Percentiles rank a stretch among this genome's conserved stretches.
Evolutionary conservation across 176 grass and related monocot genomes (phyloP).

Genomic region (Typha latifolia): DNA sequence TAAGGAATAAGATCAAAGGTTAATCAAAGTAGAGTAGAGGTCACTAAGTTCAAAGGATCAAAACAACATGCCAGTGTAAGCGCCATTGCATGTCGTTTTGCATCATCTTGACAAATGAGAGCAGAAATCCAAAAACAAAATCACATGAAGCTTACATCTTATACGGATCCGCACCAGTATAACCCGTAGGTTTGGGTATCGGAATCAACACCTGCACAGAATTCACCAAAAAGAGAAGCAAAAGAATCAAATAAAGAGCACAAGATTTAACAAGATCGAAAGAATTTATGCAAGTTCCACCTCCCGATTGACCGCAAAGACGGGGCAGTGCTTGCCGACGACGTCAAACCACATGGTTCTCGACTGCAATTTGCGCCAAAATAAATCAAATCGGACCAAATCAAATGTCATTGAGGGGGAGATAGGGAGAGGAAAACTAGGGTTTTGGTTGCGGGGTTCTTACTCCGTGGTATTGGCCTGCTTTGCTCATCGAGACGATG

Average conservation of each 20-base stretch:
- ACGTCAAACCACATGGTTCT: conserved; percentile 80
- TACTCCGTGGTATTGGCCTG: conserved; percentile 89
- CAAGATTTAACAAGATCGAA: neutral
- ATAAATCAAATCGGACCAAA: conserved; percentile 28
- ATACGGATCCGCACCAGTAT: conserved; percentile 89
- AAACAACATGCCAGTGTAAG: neutral
- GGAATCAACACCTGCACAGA: conserved; percentile 79
- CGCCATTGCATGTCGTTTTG: neutral
- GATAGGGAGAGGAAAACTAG: neutral
- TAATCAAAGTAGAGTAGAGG: neutral
- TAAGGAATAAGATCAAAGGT: neutral
- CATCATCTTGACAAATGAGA: neutral
- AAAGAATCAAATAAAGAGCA: conserved; percentile 13
- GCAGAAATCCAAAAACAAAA: neutral
- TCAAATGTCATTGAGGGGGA: too few relatives aligned
- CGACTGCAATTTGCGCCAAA: conserved; percentile 36
- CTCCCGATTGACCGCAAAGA: conserved; percentile 88
- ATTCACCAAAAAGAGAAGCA: conserved; percentile 10
- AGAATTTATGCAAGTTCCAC: conserved; percentile 23
- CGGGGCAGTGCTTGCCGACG: conserved; percentile 77
- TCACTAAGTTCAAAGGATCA: neutral
- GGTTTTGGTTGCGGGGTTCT: conserved; percentile 9
- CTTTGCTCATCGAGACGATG: conserved; percentile 76
- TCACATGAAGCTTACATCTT: conserved; percentile 53
- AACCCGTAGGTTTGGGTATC: conserved; percentile 75